phyloP scores from a whole-genome alignment of 164 flowering plant genomes.

The Nelumbo lutea region DNA sequence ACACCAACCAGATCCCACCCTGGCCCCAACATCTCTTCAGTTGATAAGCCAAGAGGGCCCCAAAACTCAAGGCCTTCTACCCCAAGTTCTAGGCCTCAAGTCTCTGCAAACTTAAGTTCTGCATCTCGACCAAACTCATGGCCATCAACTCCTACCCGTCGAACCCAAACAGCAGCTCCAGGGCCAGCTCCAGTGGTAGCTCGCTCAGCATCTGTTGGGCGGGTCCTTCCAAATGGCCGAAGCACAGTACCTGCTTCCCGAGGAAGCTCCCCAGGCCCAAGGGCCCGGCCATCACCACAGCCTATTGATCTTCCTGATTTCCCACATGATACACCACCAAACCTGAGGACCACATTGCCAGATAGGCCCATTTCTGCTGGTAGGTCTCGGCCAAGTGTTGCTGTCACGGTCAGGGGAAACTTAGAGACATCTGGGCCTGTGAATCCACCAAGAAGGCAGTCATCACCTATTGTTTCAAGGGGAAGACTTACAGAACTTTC shows the following conservation, averaged over 20 bases:
- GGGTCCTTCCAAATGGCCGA: slow-evolving; percentile 50
- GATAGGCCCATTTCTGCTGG: slow-evolving; percentile 90
- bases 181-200: slow-evolving; percentile 36
- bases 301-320: slow-evolving; percentile 78
- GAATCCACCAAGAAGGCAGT: slow-evolving; percentile 45
- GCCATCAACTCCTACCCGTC: slow-evolving; percentile 86
- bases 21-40: slow-evolving; percentile 30
- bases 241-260: slow-evolving; percentile 50
- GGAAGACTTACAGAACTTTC: slow-evolving; percentile 60
- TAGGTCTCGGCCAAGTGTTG: slow-evolving; percentile 70
- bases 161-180: slow-evolving; percentile 40
- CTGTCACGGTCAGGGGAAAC: slow-evolving; percentile 39
- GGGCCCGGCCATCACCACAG: slow-evolving; percentile 50
- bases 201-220: slow-evolving; percentile 50
- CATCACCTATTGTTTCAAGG: slow-evolving; percentile 64
- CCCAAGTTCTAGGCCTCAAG: slow-evolving; percentile 66
- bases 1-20: slow-evolving; percentile 79
- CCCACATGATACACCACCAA: slow-evolving; percentile 87
- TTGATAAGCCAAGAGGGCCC: slow-evolving; percentile 47
- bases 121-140: slow-evolving; percentile 56
- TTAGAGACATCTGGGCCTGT: slow-evolving; percentile 35
- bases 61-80: slow-evolving; percentile 78
- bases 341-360: slow-evolving; percentile 82
- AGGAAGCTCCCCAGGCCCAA: slow-evolving; percentile 76
- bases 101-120: slow-evolving; percentile 45